Evolutionary conservation across 495 filamentous ascomycete species (phyloP).

Genomic region (Penicillium dipodomyicola): DNA sequence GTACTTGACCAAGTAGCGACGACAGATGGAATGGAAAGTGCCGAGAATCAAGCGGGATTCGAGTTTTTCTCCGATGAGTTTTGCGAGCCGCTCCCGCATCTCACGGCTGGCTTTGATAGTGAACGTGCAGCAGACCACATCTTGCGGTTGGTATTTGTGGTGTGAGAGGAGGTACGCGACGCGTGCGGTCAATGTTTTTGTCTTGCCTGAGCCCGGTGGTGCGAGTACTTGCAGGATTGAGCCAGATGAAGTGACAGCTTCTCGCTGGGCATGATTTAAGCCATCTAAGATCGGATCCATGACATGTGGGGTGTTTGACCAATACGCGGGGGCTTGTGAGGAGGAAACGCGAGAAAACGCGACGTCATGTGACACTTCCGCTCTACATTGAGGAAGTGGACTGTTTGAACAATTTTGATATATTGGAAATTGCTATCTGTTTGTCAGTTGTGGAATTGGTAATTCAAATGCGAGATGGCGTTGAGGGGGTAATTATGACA

Average conservation of each 20-base stretch:
- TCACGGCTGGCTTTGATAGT: constrained; percentile 95
- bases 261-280: constrained; percentile 78
- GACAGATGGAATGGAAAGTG: constrained; percentile 93
- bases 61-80: constrained; percentile 70
- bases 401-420: neutral
- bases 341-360: constrained; percentile 26
- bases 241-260: constrained; percentile 79
- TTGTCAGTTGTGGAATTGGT: neutral
- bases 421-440: neutral
- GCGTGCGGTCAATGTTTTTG: constrained; percentile 90
- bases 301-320: constrained; percentile 16
- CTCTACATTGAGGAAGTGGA: neutral
- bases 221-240: constrained; percentile 87
- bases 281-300: constrained; percentile 63
- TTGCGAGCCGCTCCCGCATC: constrained; percentile 86
- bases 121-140: constrained; percentile 96
- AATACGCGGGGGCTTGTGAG: neutral
- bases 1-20: constrained; percentile 81
- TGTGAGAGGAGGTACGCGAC: constrained; percentile 91
- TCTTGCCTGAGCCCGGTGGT: constrained; percentile 86
- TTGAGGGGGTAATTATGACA: neutral
- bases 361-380: constrained; percentile 32
- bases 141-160: constrained; percentile 75
- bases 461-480: neutral
- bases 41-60: constrained; percentile 82